Base-by-base conservation (phyloP, 164 flowering plant species). In the Umbellularia californica region DNA sequence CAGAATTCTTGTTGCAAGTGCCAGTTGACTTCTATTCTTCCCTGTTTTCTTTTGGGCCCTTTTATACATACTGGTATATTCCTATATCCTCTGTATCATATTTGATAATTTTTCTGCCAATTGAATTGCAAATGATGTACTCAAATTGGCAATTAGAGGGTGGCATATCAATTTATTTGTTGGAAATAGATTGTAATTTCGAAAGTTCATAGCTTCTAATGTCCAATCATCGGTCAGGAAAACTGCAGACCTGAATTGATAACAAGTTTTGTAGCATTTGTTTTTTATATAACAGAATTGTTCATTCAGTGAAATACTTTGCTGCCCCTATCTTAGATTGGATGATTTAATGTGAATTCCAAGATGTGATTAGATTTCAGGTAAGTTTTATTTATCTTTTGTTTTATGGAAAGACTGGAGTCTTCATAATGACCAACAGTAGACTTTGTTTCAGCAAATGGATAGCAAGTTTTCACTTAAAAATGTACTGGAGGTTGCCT, bases 61-160 rank as follows among this genome's bases (percentile, higher is more conserved):
- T 70, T 51, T 9, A 41, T 55, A 55, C 60, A 55, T 55, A 15
- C n/a, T 55, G 60, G 60, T 17, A 50, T 70, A n/a, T 70, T 70
- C 71, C n/a, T 23, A 20, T 20, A 35, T 41, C 20, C 51, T 5
- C 4, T 70, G 63, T 70, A 51, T 70, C 67, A 64, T 55, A 55
- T 55, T 15, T 27, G 35, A 1, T 19, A 27, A 5, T 67, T 33
- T 30, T 30, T 67, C 69, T 64, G 25, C 69, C 23, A 3, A 67
- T 67, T 67, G 6, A 28, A 67, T 30, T 28, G 22, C 28, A 30
- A 30, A 27, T 25, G 47, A 22, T 22, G 24, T 23, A 13, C 28
- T 2, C 5, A 28, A 67, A 15, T 25, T 67, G 41, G 69, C 15
- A n/a, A 17, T 67, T 67, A 35, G 27, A 14, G 60, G n/a, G 17